phyloP scores from a whole-genome alignment of 352 stramenopile genomes.

The Pythium guiyangense region DNA sequence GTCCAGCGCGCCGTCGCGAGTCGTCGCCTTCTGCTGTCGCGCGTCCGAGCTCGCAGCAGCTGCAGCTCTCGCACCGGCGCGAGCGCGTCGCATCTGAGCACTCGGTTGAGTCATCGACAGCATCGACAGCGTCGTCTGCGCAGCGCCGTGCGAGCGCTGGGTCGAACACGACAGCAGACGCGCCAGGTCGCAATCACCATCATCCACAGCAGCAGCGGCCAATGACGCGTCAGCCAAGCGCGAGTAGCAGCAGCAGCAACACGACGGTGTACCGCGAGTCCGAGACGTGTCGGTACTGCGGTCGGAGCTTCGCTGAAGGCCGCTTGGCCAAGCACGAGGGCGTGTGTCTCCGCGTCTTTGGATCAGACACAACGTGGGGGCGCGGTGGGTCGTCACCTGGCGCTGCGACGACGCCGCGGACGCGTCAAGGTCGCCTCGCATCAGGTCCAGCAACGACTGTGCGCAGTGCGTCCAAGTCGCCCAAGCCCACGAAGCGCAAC shows the following conservation, averaged over 20 bases:
- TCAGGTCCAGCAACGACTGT: no score
- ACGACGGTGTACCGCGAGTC: conserved; percentile 15
- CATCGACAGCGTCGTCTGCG: not conserved
- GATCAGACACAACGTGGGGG: conserved; percentile 67
- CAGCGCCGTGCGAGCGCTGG: conserved; percentile 5
- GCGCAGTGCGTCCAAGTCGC: conserved; percentile 23
- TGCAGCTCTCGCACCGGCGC: not conserved
- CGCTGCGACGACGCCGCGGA: not conserved
- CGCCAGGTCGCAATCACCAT: conserved; percentile 2
- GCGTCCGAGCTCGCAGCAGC: not conserved
- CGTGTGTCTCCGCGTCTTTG: conserved; percentile 77
- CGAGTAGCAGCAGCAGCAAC: not conserved
- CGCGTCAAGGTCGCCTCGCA: no score
- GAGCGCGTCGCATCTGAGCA: no score
- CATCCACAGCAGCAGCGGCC: not conserved
- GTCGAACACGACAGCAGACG: not conserved
- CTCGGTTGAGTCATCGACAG: not conserved
- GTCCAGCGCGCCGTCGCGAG: no score
- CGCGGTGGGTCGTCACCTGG: conserved; percentile 27
- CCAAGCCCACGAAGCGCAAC: conserved; percentile 35
- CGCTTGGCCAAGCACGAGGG: conserved; percentile 76
- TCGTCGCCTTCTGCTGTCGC: not conserved
- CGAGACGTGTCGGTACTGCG: conserved; percentile 77
- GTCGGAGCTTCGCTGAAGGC: conserved; percentile 75
- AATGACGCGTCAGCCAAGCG: not conserved